phyloP scores from a whole-genome alignment of 352 stramenopile species.

The Pythium pyrilobum region DNA sequence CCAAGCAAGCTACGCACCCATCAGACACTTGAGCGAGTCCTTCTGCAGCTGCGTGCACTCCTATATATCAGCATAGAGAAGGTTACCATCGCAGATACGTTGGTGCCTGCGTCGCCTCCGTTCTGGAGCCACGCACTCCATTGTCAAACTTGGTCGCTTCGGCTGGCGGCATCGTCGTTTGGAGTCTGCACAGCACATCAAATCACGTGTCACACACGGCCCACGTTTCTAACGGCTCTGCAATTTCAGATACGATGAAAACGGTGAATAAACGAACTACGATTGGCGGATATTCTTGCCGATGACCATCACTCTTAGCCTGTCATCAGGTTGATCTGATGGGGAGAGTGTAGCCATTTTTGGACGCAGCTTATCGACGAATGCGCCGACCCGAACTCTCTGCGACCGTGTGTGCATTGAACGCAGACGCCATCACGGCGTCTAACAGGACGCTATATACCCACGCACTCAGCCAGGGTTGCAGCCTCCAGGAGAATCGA shows the following conservation, averaged over 20 bases:
- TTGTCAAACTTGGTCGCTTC: constrained; percentile 19
- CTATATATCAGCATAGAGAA: constrained; percentile 14
- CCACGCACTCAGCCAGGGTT: no score
- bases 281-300: not conserved
- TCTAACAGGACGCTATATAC: no score
- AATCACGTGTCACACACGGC: no score
- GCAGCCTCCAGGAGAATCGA: not conserved
- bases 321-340: constrained; percentile 8
- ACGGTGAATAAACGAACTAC: not conserved
- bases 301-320: not conserved
- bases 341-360: not conserved
- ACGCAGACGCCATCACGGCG: not conserved
- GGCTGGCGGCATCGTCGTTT: not conserved
- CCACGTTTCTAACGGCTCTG: no score
- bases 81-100: not conserved
- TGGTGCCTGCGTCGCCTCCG: not conserved
- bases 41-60: constrained; percentile 63
- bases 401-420: not conserved
- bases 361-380: no score
- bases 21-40: constrained; percentile 65
- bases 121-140: constrained; percentile 10
- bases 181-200: no score
- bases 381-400: no score
- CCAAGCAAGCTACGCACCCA: constrained; percentile 34
- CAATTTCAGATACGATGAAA: no score